Conservation (phyloP, 768 basidiomycete genomes). For the Lanmaoa pseudosensibilis region DNA sequence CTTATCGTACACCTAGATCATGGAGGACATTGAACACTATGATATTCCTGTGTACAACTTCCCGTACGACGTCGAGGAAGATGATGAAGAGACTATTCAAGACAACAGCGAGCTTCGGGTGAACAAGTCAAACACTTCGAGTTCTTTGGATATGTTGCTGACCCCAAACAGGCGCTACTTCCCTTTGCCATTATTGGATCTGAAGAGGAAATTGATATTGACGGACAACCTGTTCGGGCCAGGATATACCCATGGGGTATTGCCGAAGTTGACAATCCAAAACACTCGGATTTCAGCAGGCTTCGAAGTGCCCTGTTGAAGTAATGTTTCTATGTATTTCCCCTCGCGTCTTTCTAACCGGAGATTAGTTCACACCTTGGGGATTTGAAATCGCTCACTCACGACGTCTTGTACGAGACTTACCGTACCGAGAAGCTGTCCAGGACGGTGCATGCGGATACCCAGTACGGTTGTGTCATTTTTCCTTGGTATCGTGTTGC, state of each 20-base stretch:
- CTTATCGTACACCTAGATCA: slow-evolving; percentile 59
- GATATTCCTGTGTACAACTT: slow-evolving; percentile 99
- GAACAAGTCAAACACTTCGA: slow-evolving; percentile 26
- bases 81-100: slow-evolving; percentile 97
- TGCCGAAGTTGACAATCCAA: slow-evolving; percentile 98
- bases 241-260: slow-evolving; percentile 98
- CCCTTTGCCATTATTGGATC: slow-evolving; percentile 98
- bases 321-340: slow-evolving; percentile 42
- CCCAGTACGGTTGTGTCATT: slow-evolving; percentile 48
- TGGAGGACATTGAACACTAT: slow-evolving; percentile 99
- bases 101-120: slow-evolving; percentile 96
- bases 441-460: slow-evolving; percentile 78
- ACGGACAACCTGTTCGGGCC: slow-evolving; percentile 88
- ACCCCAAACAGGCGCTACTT: slow-evolving; percentile 64
- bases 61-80: slow-evolving; percentile 98
- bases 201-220: slow-evolving; percentile 93
- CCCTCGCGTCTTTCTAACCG: slow-evolving; percentile 8
- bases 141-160: slow-evolving; percentile 5
- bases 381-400: slow-evolving; percentile 91
- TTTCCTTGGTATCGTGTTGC: slow-evolving; percentile 10
- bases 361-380: slow-evolving; percentile 80
- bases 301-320: slow-evolving; percentile 89
- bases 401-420: slow-evolving; percentile 93
- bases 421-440: slow-evolving; percentile 98
- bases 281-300: slow-evolving; percentile 97